Evolutionary conservation across 208 protist species (phyloP).

Genomic region (Phytomonas sp.): DNA sequence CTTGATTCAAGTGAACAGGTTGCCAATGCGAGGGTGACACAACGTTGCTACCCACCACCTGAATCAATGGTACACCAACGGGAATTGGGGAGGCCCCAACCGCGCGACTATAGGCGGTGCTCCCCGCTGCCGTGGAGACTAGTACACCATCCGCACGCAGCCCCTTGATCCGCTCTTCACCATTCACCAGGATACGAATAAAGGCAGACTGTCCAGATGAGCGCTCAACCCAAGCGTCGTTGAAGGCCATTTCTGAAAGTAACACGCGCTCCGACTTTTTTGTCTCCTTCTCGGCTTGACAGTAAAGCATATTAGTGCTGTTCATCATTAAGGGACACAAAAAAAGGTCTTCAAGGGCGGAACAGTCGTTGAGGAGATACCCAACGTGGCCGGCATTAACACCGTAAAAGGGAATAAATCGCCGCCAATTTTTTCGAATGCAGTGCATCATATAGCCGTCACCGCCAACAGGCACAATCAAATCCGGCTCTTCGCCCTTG

Average conservation of each 20-base stretch:
- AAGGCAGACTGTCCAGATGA: slow-evolving; percentile 83
- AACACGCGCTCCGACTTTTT: slow-evolving; percentile 53
- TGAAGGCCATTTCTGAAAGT: slow-evolving; percentile 82
- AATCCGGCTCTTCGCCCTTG: slow-evolving; percentile 68
- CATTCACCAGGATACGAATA: slow-evolving; percentile 85
- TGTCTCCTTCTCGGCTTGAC: slow-evolving; percentile 69
- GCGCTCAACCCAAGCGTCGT: slow-evolving; percentile 89
- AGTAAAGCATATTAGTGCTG: slow-evolving; percentile 84
- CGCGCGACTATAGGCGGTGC: slow-evolving; percentile 83
- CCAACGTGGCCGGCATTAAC: slow-evolving; percentile 87
- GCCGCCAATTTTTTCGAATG: slow-evolving; percentile 84
- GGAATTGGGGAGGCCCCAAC: slow-evolving; percentile 84
- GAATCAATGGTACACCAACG: slow-evolving; percentile 78
- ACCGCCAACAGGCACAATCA: slow-evolving; percentile 87
- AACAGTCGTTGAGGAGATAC: slow-evolving; percentile 78
- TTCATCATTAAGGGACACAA: slow-evolving; percentile 79
- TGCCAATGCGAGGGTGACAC: slow-evolving; percentile 84
- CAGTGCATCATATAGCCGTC: slow-evolving; percentile 92
- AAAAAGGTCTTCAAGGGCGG: slow-evolving; percentile 78
- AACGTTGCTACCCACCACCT: slow-evolving; percentile 87
- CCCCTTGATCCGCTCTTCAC: slow-evolving; percentile 71
- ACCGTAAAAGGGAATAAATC: slow-evolving; percentile 88
- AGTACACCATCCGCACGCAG: slow-evolving; percentile 84
- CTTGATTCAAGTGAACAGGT: slow-evolving; percentile 78
- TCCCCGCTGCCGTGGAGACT: slow-evolving; percentile 80